Evolutionary conservation across 345 rosid species (phyloP).

Genomic region (Citrus cavaleriei): DNA sequence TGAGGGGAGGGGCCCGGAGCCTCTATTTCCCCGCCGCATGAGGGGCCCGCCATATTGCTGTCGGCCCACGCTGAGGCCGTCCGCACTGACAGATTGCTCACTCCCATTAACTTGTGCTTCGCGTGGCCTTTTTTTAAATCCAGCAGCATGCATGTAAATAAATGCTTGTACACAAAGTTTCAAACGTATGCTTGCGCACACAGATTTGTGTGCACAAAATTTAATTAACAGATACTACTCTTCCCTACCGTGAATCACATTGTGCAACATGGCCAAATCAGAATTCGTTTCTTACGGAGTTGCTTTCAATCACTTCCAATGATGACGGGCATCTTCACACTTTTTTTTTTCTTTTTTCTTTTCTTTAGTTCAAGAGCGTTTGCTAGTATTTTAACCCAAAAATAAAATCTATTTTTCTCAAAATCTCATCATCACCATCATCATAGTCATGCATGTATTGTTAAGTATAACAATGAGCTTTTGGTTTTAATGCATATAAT

Average conservation of each 20-base stretch:
- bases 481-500: no score
- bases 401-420: no score
- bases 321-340: background rate
- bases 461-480: no score
- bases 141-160: background rate
- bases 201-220: background rate
- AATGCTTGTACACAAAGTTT: slow-evolving; percentile 9
- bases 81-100: slow-evolving; percentile 17
- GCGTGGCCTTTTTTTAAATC: slow-evolving; percentile 19
- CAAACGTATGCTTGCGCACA: background rate
- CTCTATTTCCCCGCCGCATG: slow-evolving; percentile 36
- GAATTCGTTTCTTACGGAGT: background rate
- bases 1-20: slow-evolving; percentile 4
- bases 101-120: slow-evolving; percentile 28
- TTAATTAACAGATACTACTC: background rate
- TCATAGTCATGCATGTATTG: no score
- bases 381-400: no score
- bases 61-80: slow-evolving; percentile 47
- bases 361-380: no score
- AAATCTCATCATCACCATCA: no score
- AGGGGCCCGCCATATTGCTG: slow-evolving; percentile 29
- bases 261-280: background rate
- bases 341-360: no score
- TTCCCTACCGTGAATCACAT: background rate
- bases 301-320: background rate